A percentile compares a stretch with the other conserved stretches of the same genome.
Evolutionary conservation across 768 basidiomycete species (phyloP).

Genomic region (Mycena albidolilacea): DNA sequence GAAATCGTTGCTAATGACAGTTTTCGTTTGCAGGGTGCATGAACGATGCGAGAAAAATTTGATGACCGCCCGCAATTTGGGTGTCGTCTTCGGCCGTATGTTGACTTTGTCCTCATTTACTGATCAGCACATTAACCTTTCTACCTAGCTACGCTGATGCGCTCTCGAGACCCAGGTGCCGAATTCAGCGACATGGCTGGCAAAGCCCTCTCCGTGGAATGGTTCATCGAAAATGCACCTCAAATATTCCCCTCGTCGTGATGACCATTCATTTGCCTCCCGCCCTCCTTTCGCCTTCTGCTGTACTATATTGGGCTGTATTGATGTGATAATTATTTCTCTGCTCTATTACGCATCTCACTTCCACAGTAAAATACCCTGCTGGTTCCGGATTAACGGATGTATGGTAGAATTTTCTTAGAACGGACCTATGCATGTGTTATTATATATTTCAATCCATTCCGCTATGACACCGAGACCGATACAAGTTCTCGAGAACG

Average conservation of each 20-base stretch:
- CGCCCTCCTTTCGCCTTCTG: constrained; percentile 31
- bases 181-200: constrained; percentile 99
- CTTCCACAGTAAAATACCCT: constrained; percentile 37
- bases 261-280: constrained; percentile 13
- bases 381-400: constrained; percentile 31
- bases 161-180: constrained; percentile 85
- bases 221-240: constrained; percentile 92
- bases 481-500: constrained; percentile 57
- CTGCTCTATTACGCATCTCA: constrained; percentile 41
- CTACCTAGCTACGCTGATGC: constrained; percentile 89
- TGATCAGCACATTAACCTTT: constrained; percentile 24
- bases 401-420: constrained; percentile 36
- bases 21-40: constrained; percentile 62
- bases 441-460: constrained; percentile 36
- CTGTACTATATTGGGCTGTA: constrained; percentile 39
- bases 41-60: constrained; percentile 81
- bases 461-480: constrained; percentile 27
- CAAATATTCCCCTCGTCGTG: constrained; percentile 58
- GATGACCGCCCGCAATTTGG: constrained; percentile 96
- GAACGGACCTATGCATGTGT: constrained; percentile 39
- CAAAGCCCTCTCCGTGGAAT: constrained; percentile 93
- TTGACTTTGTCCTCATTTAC: constrained; percentile 40
- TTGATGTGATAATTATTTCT: constrained; percentile 43
- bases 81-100: constrained; percentile 98
- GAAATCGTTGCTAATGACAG: constrained; percentile 20